Percentiles rank a stretch among this genome's conserved stretches.
Evolutionary conservation across 495 filamentous ascomycete species (phyloP).

Genomic region (Chaetomium tenue): DNA sequence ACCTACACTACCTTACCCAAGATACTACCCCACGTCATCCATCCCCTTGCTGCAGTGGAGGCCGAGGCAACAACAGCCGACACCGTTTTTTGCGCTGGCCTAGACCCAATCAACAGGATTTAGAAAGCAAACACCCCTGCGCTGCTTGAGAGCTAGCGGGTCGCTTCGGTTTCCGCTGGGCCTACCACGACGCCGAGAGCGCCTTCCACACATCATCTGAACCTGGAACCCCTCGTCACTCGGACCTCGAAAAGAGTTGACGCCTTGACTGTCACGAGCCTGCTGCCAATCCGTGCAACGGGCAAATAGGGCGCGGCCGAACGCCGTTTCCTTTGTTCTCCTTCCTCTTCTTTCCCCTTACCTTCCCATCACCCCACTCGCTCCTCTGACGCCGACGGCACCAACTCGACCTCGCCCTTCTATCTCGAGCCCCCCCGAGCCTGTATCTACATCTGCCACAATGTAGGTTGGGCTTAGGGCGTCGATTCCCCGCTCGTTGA

Average conservation of each 20-base stretch:
- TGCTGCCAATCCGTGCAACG: neutral
- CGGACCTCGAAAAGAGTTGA: neutral
- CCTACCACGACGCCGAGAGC: constrained; percentile 2
- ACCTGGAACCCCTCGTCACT: constrained; percentile 15
- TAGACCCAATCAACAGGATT: constrained; percentile 16
- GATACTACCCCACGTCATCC: constrained; percentile 20
- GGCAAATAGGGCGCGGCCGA: constrained; percentile 10
- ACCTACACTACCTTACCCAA: neutral
- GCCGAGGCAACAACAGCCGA: constrained; percentile 8
- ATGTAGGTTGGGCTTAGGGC: constrained; percentile 13
- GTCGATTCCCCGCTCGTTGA: neutral
- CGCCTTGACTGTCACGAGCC: neutral
- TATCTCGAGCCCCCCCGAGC: too few relatives aligned
- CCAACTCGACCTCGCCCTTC: neutral
- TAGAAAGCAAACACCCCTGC: constrained; percentile 13
- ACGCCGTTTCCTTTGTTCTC: constrained; percentile 4
- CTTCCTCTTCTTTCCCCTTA: neutral
- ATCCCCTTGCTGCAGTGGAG: neutral
- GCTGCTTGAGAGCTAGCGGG: constrained; percentile 9
- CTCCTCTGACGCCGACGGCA: neutral
- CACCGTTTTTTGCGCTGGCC: constrained; percentile 12
- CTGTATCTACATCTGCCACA: neutral
- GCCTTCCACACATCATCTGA: constrained; percentile 6
- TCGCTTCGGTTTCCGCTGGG: constrained; percentile 16
- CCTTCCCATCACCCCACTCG: neutral